Conservation (phyloP, 345 rosid genomes). For the Pistacia atlantica region DNA sequence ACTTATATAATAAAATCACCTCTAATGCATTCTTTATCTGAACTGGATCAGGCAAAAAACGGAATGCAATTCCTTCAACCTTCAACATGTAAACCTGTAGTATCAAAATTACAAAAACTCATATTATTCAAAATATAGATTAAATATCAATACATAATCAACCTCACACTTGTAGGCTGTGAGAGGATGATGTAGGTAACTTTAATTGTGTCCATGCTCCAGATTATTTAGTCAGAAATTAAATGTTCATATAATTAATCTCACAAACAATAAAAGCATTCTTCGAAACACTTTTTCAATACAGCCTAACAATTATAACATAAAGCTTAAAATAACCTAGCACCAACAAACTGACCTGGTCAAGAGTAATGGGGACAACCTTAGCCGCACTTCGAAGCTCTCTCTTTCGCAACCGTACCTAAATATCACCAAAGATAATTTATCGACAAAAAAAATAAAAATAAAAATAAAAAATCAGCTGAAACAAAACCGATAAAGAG, state of each 20-base stretch:
- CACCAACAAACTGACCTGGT: conserved; percentile 52
- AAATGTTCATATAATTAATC: not conserved
- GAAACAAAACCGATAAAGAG: not conserved
- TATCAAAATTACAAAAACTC: conserved; percentile 6
- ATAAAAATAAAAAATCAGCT: too few species aligned
- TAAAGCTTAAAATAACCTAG: not conserved
- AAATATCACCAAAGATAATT: conserved; percentile 4
- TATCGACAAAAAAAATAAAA: not conserved
- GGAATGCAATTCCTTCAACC: conserved; percentile 93
- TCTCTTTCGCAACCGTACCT: conserved; percentile 81
- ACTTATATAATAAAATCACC: conserved; percentile 47
- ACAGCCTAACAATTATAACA: too few species aligned
- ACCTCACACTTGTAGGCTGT: not conserved
- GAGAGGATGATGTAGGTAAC: not conserved
- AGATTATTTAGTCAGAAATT: not conserved
- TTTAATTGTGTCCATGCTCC: not conserved
- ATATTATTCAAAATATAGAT: not conserved
- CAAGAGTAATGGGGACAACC: conserved; percentile 90
- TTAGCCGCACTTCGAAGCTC: conserved; percentile 70
- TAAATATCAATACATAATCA: not conserved
- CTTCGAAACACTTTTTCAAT: not conserved
- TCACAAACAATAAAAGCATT: not conserved
- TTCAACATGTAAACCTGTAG: conserved; percentile 78
- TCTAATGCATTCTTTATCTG: conserved; percentile 91
- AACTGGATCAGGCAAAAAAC: conserved; percentile 91